Conservation (phyloP, 768 basidiomycete genomes). For the Lepiota brunneoincarnata region DNA sequence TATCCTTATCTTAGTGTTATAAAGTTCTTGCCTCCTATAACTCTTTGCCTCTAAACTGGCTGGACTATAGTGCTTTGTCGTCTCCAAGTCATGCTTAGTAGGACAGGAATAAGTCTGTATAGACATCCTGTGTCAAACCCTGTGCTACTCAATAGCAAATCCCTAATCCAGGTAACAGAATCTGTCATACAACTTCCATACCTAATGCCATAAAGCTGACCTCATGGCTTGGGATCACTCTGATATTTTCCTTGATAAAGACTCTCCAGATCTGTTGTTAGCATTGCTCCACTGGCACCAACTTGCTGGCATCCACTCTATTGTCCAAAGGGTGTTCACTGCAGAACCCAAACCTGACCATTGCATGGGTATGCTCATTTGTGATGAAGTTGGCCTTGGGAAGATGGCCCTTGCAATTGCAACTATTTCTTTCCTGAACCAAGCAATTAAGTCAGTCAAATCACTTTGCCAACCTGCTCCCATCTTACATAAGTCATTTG, state of each 20-base stretch:
- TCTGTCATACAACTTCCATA: slow-evolving; percentile 16
- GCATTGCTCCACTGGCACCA: slow-evolving; percentile 20
- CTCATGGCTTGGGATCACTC: slow-evolving; percentile 12
- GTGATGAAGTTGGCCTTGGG: slow-evolving; percentile 26
- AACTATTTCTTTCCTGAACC: slow-evolving; percentile 17
- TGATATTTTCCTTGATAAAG: too few species aligned
- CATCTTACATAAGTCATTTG: slow-evolving; percentile 16
- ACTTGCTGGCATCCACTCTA: slow-evolving; percentile 13
- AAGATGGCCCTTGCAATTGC: slow-evolving; percentile 23
- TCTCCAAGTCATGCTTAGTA: too few species aligned
- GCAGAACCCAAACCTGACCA: not conserved
- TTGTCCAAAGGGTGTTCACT: slow-evolving; percentile 11
- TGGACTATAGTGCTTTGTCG: too few species aligned
- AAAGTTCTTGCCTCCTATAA: too few species aligned
- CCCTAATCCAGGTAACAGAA: too few species aligned
- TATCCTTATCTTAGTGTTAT: too few species aligned
- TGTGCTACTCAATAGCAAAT: too few species aligned
- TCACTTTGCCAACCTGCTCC: slow-evolving; percentile 15
- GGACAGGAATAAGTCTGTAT: too few species aligned
- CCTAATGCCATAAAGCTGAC: slow-evolving; percentile 1
- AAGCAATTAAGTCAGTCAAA: not conserved
- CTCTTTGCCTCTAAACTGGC: too few species aligned
- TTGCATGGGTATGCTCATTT: slow-evolving; percentile 14
- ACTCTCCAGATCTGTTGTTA: too few species aligned
- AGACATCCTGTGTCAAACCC: too few species aligned